Conservation (phyloP, 2,329 filamentous ascomycete genomes). For the Pseudogymnoascus sp. region DNA sequence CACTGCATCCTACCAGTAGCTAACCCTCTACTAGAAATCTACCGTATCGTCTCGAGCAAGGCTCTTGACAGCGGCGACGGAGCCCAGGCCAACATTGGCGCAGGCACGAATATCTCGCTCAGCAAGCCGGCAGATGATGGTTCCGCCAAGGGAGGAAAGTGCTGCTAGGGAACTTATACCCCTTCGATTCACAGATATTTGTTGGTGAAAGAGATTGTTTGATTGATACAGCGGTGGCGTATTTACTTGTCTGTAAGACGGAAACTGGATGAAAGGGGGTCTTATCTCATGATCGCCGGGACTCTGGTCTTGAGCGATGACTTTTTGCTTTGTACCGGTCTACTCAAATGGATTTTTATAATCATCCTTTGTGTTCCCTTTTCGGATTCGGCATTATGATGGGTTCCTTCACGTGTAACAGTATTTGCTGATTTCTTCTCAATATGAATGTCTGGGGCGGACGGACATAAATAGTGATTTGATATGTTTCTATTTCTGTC, state of each 20-base stretch:
- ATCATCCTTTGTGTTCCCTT: conserved; percentile 4
- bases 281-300: conserved; percentile 8
- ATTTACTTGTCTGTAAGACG: conserved; percentile 12
- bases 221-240: conserved; percentile 22
- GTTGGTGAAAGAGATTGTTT: conserved; percentile 14
- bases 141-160: conserved; percentile 70
- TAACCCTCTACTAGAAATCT: conserved; percentile 65
- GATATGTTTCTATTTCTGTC: not conserved
- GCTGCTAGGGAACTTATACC: conserved; percentile 51
- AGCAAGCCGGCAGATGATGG: conserved; percentile 73
- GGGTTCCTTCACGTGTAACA: conserved; percentile 13
- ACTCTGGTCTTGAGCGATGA: not conserved
- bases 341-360: conserved; percentile 9
- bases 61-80: conserved; percentile 84
- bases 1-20: not conserved
- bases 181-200: conserved; percentile 17
- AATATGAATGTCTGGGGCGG: not conserved
- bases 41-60: conserved; percentile 98
- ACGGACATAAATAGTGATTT: not conserved
- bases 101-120: conserved; percentile 76
- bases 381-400: conserved; percentile 13
- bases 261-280: conserved; percentile 7
- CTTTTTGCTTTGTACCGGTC: conserved; percentile 9
- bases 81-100: conserved; percentile 68
- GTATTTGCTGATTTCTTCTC: conserved; percentile 9